These are phyloP conservation scores for Ganoderma multipileum DNA, from an alignment of 1,284 basidiomycete species.

Conservation along the genomic window DNA sequence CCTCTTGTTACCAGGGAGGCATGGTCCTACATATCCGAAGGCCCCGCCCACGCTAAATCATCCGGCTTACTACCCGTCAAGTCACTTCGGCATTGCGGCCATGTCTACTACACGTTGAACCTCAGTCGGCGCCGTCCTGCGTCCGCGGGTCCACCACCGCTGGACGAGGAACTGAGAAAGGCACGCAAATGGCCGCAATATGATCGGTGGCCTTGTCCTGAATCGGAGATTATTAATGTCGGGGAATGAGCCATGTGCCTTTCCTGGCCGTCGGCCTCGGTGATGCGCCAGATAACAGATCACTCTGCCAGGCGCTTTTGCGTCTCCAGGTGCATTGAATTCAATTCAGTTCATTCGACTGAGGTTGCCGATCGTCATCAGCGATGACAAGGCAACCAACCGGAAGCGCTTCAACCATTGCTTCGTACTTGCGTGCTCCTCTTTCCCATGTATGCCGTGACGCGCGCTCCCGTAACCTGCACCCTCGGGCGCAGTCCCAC, in stretches of 20 bases:
- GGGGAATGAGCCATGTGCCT: slow-evolving; percentile 15
- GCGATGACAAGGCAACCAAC: slow-evolving; percentile 30
- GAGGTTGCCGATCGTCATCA: slow-evolving; percentile 33
- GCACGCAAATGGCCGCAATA: background rate
- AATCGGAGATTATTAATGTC: background rate
- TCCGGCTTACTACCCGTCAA: slow-evolving; percentile 30
- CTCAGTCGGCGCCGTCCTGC: too few relatives aligned
- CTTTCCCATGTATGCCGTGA: slow-evolving; percentile 7
- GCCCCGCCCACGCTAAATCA: slow-evolving; percentile 27
- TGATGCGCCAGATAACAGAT: slow-evolving; percentile 32
- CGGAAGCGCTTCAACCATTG: slow-evolving; percentile 23
- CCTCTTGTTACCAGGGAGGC: slow-evolving; percentile 31
- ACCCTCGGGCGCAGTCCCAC: slow-evolving; percentile 22
- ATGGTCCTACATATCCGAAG: slow-evolving; percentile 23
- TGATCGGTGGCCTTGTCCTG: background rate
- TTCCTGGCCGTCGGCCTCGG: slow-evolving; percentile 21
- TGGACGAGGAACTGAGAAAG: background rate
- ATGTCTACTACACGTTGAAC: slow-evolving; percentile 1
- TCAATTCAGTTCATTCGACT: slow-evolving; percentile 26
- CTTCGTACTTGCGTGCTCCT: slow-evolving; percentile 24
- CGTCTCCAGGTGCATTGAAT: slow-evolving; percentile 27
- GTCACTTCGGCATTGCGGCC: slow-evolving; percentile 25
- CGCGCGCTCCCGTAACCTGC: slow-evolving; percentile 18
- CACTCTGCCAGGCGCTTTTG: slow-evolving; percentile 2
- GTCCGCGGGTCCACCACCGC: background rate